Evolutionary conservation across 1,284 basidiomycete genomes (phyloP), one percentile per base, ranked within the genome.

Genomic region (Trametes pubescens): DNA sequence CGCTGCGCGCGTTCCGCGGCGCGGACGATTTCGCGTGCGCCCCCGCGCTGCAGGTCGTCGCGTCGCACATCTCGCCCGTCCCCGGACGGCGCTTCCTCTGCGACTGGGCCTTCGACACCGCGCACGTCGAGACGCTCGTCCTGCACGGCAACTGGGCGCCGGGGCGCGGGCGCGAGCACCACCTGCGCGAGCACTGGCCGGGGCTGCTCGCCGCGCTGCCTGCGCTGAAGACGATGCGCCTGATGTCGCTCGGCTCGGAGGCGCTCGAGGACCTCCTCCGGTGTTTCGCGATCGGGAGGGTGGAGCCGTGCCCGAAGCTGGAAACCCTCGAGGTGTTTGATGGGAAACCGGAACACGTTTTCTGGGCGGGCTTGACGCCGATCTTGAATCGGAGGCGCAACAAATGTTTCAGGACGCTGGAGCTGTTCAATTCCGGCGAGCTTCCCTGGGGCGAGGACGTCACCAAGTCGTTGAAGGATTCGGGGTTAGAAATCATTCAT

Each of bases 251-350:
- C 37, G 37, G 32, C 13, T n/a, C 37, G 35, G 44, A 22, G n/a
- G 32, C 26, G 51, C 32, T 40, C 9, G 16, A 35, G 21, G 21
- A 54, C 14, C 13, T 63, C 22, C 14, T 16, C 16, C 24, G 29
- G 18, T 16, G 26, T 46, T 13, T 24, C 51, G 56, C 8, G 18
- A 26, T 2, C 0, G 35, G 21, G 18, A 21, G 51, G 49, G 10
- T 14, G 46, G 14, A 21, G n/a, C 29, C 37, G 3, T 58, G 51
- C 47, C 56, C 61, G 26, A 22, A 24, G 51, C 34, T 63, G 43
- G 61, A 58, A 56, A 48, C 51, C 26, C 24, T 63, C 37, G 61
- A 63, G 57, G 29, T 62, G n/a, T 18, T 62, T n/a, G 44, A 58
- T 16, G n/a, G 54, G 51, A 22, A 18, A 1, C 6, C 26, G 47